These are phyloP conservation scores for Leishmania mexicana DNA, from an alignment of 208 protist species.

Conservation along the genomic window DNA sequence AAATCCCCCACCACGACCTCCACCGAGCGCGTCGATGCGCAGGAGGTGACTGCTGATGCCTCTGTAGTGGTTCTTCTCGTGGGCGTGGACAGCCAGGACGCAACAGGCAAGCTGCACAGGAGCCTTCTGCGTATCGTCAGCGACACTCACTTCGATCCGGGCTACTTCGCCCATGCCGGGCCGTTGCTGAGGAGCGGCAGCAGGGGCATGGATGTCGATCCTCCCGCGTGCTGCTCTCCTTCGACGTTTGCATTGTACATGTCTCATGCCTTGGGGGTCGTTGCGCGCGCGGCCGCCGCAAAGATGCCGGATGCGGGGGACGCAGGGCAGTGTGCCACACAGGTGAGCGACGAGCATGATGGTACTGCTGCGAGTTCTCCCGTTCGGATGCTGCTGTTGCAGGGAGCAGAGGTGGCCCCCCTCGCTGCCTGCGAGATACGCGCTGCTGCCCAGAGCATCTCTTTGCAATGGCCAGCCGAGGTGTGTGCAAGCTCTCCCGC, in stretches of 20 bases:
- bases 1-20: neutral
- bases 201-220: neutral
- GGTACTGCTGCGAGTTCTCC: neutral
- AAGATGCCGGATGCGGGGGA: neutral
- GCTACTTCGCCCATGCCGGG: neutral
- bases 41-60: neutral
- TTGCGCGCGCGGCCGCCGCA: conserved; percentile 1
- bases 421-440: conserved; percentile 3
- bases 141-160: conserved; percentile 13
- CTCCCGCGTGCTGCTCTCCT: neutral
- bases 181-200: neutral
- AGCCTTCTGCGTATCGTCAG: conserved; percentile 22
- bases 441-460: neutral
- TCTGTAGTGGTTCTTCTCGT: conserved; percentile 6
- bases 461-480: neutral
- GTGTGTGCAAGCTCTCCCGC: neutral
- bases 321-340: neutral
- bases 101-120: conserved; percentile 18
- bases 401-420: neutral
- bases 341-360: neutral
- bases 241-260: conserved; percentile 12
- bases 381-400: neutral
- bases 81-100: conserved; percentile 23
- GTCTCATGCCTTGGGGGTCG: neutral
- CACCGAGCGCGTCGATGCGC: neutral